Evolutionary conservation across 768 basidiomycete species (phyloP).

Genomic region (Tricholoma flavovirens): DNA sequence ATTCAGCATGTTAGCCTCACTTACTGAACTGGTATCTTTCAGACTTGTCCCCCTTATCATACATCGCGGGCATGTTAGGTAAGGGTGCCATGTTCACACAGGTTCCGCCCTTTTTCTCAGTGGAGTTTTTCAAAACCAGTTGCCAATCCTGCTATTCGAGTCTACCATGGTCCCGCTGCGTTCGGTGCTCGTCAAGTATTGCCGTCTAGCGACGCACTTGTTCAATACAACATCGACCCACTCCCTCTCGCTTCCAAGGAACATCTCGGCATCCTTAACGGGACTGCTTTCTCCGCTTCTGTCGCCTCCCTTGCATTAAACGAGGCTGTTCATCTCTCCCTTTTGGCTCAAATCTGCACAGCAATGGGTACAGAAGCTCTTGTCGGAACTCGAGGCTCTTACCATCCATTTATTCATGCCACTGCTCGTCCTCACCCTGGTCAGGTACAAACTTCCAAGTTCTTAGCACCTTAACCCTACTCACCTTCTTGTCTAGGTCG

Average conservation of each 20-base stretch:
- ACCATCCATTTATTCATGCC: constrained; percentile 68
- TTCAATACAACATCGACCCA: constrained; percentile 48
- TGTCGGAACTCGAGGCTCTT: constrained; percentile 57
- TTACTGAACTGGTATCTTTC: constrained; percentile 2
- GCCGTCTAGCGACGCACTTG: constrained; percentile 47
- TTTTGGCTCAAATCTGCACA: constrained; percentile 66
- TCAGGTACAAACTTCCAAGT: constrained; percentile 37
- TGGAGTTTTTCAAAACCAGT: constrained; percentile 15
- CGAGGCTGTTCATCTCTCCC: constrained; percentile 57
- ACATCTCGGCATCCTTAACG: constrained; percentile 67
- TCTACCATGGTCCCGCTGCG: constrained; percentile 49
- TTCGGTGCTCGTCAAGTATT: constrained; percentile 47
- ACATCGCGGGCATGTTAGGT: constrained; percentile 66
- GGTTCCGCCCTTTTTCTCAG: background rate
- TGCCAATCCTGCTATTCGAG: constrained; percentile 20
- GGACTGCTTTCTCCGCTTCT: constrained; percentile 71
- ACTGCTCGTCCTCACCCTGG: constrained; percentile 73
- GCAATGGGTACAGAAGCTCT: constrained; percentile 80
- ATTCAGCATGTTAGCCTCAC: background rate
- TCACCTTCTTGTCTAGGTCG: constrained; percentile 35
- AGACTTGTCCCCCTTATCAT: constrained; percentile 50
- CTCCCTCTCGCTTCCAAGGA: constrained; percentile 61
- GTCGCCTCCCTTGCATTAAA: constrained; percentile 67
- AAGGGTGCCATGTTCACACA: constrained; percentile 6
- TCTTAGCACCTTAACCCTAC: background rate